Conservation (phyloP, 768 basidiomycete genomes). For the Austroboletus eburneus region DNA sequence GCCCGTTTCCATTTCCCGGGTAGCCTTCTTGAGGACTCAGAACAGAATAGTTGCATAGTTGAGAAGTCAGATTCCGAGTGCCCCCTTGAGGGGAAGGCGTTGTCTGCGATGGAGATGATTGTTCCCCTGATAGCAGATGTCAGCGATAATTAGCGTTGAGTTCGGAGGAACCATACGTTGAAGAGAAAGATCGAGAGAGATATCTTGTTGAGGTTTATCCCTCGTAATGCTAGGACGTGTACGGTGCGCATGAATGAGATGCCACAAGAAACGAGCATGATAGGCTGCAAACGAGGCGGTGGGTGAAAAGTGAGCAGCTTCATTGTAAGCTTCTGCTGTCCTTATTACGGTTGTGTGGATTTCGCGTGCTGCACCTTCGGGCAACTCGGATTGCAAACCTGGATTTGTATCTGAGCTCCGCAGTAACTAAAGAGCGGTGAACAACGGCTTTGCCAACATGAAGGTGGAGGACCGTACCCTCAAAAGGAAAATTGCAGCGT, state of each 20-base stretch:
- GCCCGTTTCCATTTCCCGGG: constrained; percentile 8
- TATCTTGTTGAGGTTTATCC: constrained; percentile 35
- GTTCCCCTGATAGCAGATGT: constrained; percentile 16
- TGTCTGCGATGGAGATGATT: constrained; percentile 19
- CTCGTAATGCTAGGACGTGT: constrained; percentile 41
- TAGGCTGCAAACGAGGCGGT: constrained; percentile 66
- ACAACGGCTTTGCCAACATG: background rate
- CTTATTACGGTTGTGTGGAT: constrained; percentile 62
- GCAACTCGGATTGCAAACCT: constrained; percentile 56
- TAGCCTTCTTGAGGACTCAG: constrained; percentile 19
- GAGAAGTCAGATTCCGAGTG: constrained; percentile 9
- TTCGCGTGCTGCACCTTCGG: constrained; percentile 57
- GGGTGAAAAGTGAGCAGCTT: constrained; percentile 58
- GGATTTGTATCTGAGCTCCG: constrained; percentile 56
- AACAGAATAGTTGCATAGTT: constrained; percentile 15
- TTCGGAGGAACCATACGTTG: constrained; percentile 39
- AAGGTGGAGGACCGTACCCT: constrained; percentile 44
- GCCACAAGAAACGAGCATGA: constrained; percentile 76
- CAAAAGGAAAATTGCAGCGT: constrained; percentile 76
- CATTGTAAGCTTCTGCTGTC: constrained; percentile 76
- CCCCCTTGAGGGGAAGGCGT: constrained; percentile 21
- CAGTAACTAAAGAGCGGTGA: constrained; percentile 48
- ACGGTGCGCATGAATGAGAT: constrained; percentile 60
- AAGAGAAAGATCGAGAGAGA: constrained; percentile 52
- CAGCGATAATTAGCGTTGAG: constrained; percentile 3